Conservation (phyloP, 768 basidiomycete genomes). For the Termitomyces sp. region DNA sequence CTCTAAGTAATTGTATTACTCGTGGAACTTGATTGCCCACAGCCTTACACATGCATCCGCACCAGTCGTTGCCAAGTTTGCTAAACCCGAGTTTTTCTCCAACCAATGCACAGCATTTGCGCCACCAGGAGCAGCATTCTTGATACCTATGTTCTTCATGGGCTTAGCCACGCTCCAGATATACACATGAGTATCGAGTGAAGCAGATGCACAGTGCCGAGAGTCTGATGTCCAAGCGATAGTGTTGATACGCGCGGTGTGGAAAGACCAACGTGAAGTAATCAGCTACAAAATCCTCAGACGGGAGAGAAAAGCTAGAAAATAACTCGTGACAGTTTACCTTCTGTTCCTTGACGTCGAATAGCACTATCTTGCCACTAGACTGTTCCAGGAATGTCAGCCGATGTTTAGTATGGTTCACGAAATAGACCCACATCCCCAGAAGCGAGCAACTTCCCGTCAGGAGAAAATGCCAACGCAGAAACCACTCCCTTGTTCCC, state of each 20-base stretch:
- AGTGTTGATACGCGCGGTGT: conserved; percentile 75
- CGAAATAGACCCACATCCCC: conserved; percentile 67
- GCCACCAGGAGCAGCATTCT: conserved; percentile 84
- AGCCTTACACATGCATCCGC: conserved; percentile 76
- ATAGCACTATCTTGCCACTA: conserved; percentile 74
- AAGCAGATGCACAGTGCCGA: conserved; percentile 77
- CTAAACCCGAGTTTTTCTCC: conserved; percentile 31
- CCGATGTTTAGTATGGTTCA: background rate
- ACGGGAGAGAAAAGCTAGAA: background rate
- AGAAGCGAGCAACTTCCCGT: conserved; percentile 68
- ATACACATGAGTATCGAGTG: conserved; percentile 91
- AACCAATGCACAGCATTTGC: conserved; percentile 81
- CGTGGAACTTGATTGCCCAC: conserved; percentile 59
- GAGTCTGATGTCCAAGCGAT: conserved; percentile 74
- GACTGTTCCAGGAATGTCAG: conserved; percentile 40
- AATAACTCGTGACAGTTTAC: conserved; percentile 24
- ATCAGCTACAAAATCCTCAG: conserved; percentile 36
- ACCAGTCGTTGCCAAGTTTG: conserved; percentile 63
- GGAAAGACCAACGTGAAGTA: conserved; percentile 81
- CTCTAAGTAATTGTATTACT: conserved; percentile 4
- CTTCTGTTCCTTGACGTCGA: conserved; percentile 62
- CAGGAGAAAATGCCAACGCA: conserved; percentile 73
- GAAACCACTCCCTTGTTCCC: conserved; percentile 68
- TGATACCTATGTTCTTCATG: conserved; percentile 71
- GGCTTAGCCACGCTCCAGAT: conserved; percentile 75